phyloP scores from a whole-genome alignment of 1,139 yeast species.

The Yamadazyma songkhlaensis region DNA sequence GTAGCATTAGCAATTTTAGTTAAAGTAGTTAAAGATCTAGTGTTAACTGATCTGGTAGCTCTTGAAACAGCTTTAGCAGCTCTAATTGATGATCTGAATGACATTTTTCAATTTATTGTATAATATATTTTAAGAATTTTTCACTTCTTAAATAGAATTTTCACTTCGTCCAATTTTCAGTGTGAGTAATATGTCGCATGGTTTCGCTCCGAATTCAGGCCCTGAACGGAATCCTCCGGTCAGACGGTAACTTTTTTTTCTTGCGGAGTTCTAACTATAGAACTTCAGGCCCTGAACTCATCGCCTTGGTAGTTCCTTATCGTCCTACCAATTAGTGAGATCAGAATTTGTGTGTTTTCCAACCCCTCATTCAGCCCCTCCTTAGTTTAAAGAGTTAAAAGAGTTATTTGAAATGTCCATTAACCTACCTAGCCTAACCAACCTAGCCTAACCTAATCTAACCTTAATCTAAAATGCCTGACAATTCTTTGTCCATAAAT shows the following conservation, averaged over 20 bases:
- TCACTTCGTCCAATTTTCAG: conserved; percentile 2
- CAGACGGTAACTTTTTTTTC: conserved; percentile 1
- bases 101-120: conserved; percentile 32
- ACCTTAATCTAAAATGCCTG: background rate
- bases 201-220: conserved; percentile 1
- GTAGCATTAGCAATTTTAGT: conserved; percentile 35
- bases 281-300: background rate
- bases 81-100: conserved; percentile 63
- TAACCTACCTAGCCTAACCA: too few relatives aligned
- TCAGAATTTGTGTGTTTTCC: background rate
- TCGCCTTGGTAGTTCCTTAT: too few relatives aligned
- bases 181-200: conserved; percentile 7
- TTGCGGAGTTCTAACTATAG: background rate
- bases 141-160: conserved; percentile 4
- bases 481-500: too few relatives aligned
- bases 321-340: background rate
- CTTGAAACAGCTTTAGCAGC: conserved; percentile 59
- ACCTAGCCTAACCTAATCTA: background rate
- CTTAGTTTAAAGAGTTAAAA: too few relatives aligned
- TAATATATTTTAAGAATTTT: background rate
- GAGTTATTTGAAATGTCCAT: too few relatives aligned
- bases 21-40: conserved; percentile 67
- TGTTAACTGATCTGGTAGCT: conserved; percentile 50
- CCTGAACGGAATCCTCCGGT: conserved; percentile 3
- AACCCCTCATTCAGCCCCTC: background rate